A percentile compares a stretch with the other conserved stretches of the same genome.
phyloP scores from a whole-genome alignment of 345 rosid genomes.

The Arabidopsis arenosa region DNA sequence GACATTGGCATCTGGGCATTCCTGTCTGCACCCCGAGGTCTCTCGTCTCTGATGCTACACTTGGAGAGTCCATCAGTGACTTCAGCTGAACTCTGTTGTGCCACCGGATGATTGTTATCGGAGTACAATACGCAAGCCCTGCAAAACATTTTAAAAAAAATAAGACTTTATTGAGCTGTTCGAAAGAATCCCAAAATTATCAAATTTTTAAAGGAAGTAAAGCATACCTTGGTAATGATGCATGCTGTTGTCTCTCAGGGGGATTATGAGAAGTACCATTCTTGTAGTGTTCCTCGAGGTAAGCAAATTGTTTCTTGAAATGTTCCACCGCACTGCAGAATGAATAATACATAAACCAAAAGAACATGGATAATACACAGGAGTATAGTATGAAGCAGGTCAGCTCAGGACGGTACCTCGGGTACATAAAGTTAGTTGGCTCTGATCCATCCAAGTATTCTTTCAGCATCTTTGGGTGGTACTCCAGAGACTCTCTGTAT shows the following conservation, averaged over 20 bases:
- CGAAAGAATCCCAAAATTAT: neutral
- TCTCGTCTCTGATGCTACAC: constrained; percentile 87
- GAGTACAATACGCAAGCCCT: constrained; percentile 90
- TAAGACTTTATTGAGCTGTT: neutral
- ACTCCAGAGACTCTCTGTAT: constrained; percentile 89
- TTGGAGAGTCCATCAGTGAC: constrained; percentile 77
- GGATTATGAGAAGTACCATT: constrained; percentile 81
- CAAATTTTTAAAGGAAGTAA: neutral
- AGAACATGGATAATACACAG: constrained; percentile 5
- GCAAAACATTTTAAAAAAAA: constrained; percentile 29
- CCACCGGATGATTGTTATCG: constrained; percentile 50
- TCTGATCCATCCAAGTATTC: constrained; percentile 89
- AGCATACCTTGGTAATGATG: constrained; percentile 90
- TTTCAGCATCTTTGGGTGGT: constrained; percentile 94
- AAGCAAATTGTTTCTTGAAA: constrained; percentile 97
- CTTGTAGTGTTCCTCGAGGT: constrained; percentile 91
- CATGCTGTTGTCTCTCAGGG: constrained; percentile 94
- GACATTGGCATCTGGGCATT: constrained; percentile 67
- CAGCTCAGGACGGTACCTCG: constrained; percentile 59
- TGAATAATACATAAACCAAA: constrained; percentile 7
- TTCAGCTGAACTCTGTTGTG: constrained; percentile 58
- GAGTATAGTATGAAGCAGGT: constrained; percentile 11
- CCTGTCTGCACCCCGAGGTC: constrained; percentile 61
- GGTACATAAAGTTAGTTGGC: constrained; percentile 95
- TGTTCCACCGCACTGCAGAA: constrained; percentile 91